Evolutionary conservation across 148 eudicot species (phyloP).

Genomic region (Vaccinium vitisidaea): DNA sequence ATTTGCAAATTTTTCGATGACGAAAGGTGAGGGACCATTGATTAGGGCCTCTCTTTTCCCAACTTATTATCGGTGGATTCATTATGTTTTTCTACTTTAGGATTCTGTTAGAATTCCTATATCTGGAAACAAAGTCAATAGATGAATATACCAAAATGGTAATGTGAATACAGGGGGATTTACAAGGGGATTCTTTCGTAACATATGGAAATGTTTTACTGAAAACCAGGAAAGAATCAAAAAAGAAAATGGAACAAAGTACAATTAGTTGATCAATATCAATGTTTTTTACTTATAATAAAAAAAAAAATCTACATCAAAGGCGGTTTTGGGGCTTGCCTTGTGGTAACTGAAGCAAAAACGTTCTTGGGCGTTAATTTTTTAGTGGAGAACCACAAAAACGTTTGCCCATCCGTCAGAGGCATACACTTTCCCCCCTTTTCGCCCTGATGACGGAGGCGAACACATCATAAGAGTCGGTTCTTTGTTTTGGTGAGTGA

Average conservation of each 20-base stretch:
- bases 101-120: neutral
- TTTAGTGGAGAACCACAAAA: too few relatives aligned
- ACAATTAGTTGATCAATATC: neutral
- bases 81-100: neutral
- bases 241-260: neutral
- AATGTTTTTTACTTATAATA: too few relatives aligned
- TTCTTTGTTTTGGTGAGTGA: too few relatives aligned
- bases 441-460: too few relatives aligned
- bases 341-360: too few relatives aligned
- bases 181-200: neutral
- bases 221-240: neutral
- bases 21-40: slow-evolving; percentile 53
- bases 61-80: neutral
- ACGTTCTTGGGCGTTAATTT: too few relatives aligned
- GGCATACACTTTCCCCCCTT: too few relatives aligned
- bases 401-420: too few relatives aligned
- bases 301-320: too few relatives aligned
- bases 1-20: slow-evolving; percentile 96
- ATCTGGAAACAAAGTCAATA: neutral
- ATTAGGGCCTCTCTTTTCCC: neutral
- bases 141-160: neutral
- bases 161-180: neutral
- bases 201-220: neutral
- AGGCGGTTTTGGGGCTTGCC: too few relatives aligned
- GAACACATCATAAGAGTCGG: too few relatives aligned